These are phyloP conservation scores for Coprinopsis marcescibilis DNA, from an alignment of 768 basidiomycete genomes.

Conservation along the genomic window DNA sequence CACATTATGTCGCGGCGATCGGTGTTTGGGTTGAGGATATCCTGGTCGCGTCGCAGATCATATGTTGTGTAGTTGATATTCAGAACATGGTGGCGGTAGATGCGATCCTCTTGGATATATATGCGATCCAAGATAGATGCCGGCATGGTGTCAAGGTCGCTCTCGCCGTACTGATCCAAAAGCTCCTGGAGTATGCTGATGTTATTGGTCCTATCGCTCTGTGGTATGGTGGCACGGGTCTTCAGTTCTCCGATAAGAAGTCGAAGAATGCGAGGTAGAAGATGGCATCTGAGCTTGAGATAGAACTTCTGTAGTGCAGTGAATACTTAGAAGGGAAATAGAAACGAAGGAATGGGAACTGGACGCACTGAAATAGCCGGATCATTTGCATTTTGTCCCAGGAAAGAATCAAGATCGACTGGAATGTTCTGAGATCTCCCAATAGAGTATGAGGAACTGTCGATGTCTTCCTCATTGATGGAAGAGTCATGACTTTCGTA, in stretches of 20 bases:
- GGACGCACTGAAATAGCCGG: too few relatives aligned
- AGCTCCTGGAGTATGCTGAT: too few relatives aligned
- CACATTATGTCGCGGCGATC: conserved; percentile 13
- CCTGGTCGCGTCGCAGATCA: conserved; percentile 15
- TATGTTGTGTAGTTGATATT: conserved; percentile 19
- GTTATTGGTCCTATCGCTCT: too few relatives aligned
- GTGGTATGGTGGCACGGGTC: background rate
- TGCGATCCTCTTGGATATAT: background rate
- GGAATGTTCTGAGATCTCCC: background rate
- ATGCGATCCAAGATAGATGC: too few relatives aligned
- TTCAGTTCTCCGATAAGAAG: too few relatives aligned
- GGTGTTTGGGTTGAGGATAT: conserved; percentile 16
- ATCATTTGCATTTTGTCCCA: background rate
- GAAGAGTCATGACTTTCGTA: conserved; percentile 8
- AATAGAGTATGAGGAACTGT: background rate
- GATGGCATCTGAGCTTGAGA: background rate
- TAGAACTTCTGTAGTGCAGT: background rate
- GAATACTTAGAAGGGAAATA: too few relatives aligned
- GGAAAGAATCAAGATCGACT: background rate
- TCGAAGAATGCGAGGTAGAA: background rate
- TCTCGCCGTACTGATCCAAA: too few relatives aligned
- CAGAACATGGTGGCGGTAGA: conserved; percentile 11
- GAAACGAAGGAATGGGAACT: too few relatives aligned
- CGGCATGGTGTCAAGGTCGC: too few relatives aligned
- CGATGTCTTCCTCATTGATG: conserved; percentile 1